A percentile compares a stretch with the other conserved stretches of the same genome.
Conservation (phyloP, 306 rosid species). For the Trifolium fragiferum region DNA sequence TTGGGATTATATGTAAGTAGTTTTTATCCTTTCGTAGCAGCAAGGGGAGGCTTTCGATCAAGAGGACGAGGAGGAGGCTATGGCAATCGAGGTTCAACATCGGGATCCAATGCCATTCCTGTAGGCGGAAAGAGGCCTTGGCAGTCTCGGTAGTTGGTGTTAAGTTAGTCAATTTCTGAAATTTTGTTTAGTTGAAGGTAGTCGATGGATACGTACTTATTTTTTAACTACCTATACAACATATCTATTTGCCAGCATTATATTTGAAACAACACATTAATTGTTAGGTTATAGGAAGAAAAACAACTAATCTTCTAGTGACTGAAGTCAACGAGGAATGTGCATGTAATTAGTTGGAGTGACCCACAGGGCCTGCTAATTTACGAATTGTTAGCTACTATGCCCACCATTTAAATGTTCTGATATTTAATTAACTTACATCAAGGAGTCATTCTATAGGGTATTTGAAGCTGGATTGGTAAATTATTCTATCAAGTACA, state of each 20-base stretch:
- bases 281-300: conserved; percentile 34
- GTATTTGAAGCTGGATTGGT: background rate
- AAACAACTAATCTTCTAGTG: conserved; percentile 32
- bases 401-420: conserved; percentile 6
- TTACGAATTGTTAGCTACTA: background rate
- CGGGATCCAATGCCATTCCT: conserved; percentile 82
- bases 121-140: conserved; percentile 70
- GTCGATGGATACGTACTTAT: background rate
- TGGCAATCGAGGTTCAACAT: conserved; percentile 62
- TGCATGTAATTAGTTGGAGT: conserved; percentile 31
- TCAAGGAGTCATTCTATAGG: background rate
- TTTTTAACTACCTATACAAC: background rate
- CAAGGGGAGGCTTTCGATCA: conserved; percentile 70
- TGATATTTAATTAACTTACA: background rate
- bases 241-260: conserved; percentile 15
- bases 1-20: conserved; percentile 20
- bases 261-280: conserved; percentile 33
- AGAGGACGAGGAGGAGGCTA: conserved; percentile 80
- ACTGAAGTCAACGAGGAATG: conserved; percentile 20
- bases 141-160: conserved; percentile 43
- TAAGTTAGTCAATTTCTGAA: conserved; percentile 5
- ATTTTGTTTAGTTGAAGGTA: background rate
- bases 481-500: background rate
- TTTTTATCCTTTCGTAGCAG: conserved; percentile 48
- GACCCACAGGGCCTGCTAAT: conserved; percentile 4